phyloP scores from a whole-genome alignment of 2,329 filamentous ascomycete species.

The Diaporthe citrichinensis region DNA sequence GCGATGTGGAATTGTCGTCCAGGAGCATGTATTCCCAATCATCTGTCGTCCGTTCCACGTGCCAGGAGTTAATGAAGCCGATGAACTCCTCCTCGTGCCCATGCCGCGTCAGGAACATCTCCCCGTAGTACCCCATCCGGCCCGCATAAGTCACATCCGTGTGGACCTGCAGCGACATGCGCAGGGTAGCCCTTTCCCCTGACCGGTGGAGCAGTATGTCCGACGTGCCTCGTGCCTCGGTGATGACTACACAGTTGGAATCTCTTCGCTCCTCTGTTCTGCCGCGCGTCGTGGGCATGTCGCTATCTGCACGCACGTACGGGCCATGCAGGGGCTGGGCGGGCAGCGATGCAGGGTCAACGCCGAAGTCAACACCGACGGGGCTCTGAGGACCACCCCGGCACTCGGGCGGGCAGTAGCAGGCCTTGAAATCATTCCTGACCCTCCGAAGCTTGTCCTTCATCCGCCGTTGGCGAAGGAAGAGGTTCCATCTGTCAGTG shows the following conservation, averaged over 20 bases:
- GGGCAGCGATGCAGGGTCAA: neutral
- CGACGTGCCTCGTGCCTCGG: neutral
- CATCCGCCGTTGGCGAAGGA: neutral
- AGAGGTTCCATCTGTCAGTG: neutral
- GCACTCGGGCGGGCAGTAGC: neutral
- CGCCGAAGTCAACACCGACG: neutral
- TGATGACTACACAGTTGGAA: accelerated
- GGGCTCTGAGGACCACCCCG: neutral
- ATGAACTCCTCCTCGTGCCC: neutral
- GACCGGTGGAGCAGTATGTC: neutral
- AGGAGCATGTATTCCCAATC: neutral
- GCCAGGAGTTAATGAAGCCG: neutral
- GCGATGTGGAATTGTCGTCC: no score
- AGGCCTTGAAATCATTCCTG: neutral
- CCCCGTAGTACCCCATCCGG: neutral
- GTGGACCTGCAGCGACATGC: conserved; percentile 9
- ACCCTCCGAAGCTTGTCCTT: neutral
- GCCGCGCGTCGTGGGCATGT: neutral
- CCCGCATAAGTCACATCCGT: neutral
- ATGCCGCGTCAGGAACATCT: conserved; percentile 8
- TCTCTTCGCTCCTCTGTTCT: neutral
- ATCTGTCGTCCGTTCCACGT: neutral
- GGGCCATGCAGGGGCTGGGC: neutral
- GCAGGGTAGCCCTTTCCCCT: neutral
- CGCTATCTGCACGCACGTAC: neutral